phyloP scores from a whole-genome alignment of 2,329 filamentous ascomycete species.

The Fusarium mangiferae region DNA sequence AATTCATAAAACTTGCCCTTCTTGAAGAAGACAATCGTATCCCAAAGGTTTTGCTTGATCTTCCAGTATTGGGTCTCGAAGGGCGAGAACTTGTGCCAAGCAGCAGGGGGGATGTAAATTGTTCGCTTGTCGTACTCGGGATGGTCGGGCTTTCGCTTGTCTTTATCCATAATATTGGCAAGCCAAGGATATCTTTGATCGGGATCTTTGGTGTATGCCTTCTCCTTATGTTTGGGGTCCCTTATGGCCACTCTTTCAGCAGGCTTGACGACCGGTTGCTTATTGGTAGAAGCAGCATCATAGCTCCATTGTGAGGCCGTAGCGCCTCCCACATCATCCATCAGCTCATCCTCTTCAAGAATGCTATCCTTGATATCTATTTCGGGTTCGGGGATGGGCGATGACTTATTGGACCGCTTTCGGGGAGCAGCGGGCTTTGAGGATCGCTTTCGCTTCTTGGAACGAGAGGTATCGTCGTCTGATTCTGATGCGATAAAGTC shows the following conservation, averaged over 20 bases:
- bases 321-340: constrained; percentile 69
- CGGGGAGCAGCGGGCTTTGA: constrained; percentile 62
- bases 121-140: constrained; percentile 92
- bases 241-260: constrained; percentile 41
- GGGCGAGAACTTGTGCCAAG: constrained; percentile 85
- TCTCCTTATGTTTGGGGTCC: constrained; percentile 62
- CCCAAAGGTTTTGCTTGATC: constrained; percentile 98
- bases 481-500: constrained; percentile 90
- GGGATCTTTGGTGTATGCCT: constrained; percentile 83
- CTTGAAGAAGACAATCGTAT: constrained; percentile 99
- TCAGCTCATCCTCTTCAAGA: constrained; percentile 64
- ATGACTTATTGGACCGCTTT: constrained; percentile 70
- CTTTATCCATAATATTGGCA: constrained; percentile 84
- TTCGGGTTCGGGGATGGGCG: constrained; percentile 41
- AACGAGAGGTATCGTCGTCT: constrained; percentile 67
- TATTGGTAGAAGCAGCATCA: constrained; percentile 59
- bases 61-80: constrained; percentile 99
- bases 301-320: constrained; percentile 86
- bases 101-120: constrained; percentile 85
- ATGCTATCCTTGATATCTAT: constrained; percentile 54
- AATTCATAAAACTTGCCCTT: constrained; percentile 99
- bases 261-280: constrained; percentile 50
- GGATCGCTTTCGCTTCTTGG: constrained; percentile 82
- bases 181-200: constrained; percentile 92
- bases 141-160: constrained; percentile 79